Evolutionary conservation across 371 early-diverging fungal species (phyloP).

Genomic region (Saksenaea oblongispora): DNA sequence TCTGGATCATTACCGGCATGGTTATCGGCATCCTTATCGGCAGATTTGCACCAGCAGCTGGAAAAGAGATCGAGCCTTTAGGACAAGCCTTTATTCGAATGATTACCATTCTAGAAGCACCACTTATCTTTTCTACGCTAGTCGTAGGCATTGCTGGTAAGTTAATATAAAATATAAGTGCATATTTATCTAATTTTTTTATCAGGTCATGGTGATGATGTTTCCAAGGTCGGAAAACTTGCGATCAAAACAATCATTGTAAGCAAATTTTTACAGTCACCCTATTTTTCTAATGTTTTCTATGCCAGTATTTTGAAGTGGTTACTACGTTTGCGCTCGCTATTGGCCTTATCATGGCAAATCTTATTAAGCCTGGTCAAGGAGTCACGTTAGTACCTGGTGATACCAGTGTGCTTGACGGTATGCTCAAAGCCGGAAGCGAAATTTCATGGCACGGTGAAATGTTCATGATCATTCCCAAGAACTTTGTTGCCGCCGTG

Average conservation of each 20-base stretch:
- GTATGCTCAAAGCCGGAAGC: conserved; percentile 21
- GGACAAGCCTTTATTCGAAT: conserved; percentile 67
- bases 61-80: conserved; percentile 47
- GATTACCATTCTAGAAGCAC: conserved; percentile 70
- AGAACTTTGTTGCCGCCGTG: conserved; percentile 55
- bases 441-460: conserved; percentile 60
- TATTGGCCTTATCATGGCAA: conserved; percentile 70
- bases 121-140: conserved; percentile 73
- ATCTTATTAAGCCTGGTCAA: conserved; percentile 67
- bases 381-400: conserved; percentile 28
- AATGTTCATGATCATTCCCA: conserved; percentile 59
- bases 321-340: conserved; percentile 71
- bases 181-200: not conserved
- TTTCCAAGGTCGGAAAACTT: conserved; percentile 61
- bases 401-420: conserved; percentile 7
- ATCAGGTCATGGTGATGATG: conserved; percentile 76
- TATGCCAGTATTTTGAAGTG: conserved; percentile 60
- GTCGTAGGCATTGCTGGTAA: conserved; percentile 68
- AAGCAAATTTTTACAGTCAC: conserved; percentile 15
- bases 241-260: conserved; percentile 67
- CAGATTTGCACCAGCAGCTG: conserved; percentile 51
- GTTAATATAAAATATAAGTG: not conserved
- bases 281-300: not conserved
- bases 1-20: conserved; percentile 65
- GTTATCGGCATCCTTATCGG: conserved; percentile 68